Percentiles rank a stretch among this genome's conserved stretches.
phyloP scores from a whole-genome alignment of 73 alveolate species.

The Durusdinium trenchii region DNA sequence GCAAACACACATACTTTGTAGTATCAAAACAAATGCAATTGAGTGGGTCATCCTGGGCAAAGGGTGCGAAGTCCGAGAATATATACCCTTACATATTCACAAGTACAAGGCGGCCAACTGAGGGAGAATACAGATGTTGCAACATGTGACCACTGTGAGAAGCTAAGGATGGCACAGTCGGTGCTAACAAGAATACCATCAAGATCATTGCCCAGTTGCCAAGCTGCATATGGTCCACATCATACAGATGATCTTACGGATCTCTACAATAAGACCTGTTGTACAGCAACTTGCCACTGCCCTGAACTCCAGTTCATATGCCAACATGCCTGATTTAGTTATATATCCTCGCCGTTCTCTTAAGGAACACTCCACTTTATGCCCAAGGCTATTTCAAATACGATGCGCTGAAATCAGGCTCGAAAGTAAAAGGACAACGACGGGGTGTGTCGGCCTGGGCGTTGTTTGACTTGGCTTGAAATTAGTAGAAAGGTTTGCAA shows the following conservation, averaged over 20 bases:
- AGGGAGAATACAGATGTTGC: no score
- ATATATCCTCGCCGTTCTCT: not conserved
- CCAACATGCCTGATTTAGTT: not conserved
- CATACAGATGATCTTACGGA: not conserved
- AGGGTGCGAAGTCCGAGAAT: no score
- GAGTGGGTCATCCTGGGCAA: no score
- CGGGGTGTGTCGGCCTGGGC: no score
- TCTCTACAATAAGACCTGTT: not conserved
- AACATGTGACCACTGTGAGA: not conserved
- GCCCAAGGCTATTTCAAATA: constrained; percentile 95
- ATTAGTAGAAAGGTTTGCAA: no score
- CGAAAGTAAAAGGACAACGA: no score
- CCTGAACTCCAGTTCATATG: not conserved
- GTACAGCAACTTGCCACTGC: not conserved
- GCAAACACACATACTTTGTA: no score
- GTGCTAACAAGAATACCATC: constrained; percentile 96
- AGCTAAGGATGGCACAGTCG: constrained; percentile 83
- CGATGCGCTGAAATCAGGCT: constrained; percentile 92
- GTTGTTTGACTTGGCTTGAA: no score
- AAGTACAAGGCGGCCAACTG: no score
- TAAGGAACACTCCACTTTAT: constrained; percentile 88
- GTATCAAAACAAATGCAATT: no score
- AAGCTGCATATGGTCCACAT: not conserved
- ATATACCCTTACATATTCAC: no score
- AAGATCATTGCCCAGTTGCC: constrained; percentile 85